Evolutionary conservation across 306 rosid genomes (phyloP).

Genomic region (Dryas alaskensis): DNA sequence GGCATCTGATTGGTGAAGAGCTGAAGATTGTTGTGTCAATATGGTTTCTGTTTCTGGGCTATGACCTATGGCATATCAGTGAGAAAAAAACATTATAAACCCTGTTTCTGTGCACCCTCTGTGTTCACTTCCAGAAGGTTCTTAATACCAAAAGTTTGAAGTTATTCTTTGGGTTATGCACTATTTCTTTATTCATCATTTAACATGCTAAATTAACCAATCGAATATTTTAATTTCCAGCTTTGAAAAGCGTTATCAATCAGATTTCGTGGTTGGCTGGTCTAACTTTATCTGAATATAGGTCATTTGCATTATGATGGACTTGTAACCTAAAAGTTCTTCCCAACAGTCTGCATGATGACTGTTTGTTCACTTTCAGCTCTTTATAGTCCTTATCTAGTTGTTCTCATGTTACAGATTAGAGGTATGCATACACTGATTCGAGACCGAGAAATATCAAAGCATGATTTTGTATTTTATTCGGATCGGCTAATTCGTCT

Average conservation of each 20-base stretch:
- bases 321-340: constrained; percentile 7
- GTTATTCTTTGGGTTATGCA: too few species aligned
- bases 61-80: neutral
- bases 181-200: too few species aligned
- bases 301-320: constrained; percentile 7
- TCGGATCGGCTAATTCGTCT: constrained; percentile 93
- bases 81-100: neutral
- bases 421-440: constrained; percentile 98
- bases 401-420: constrained; percentile 57
- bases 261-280: constrained; percentile 8
- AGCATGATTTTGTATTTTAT: constrained; percentile 92
- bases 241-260: neutral
- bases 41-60: too few species aligned
- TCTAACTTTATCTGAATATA: neutral
- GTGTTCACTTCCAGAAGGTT: neutral
- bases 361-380: constrained; percentile 15
- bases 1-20: too few species aligned
- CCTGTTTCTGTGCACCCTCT: neutral
- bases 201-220: neutral
- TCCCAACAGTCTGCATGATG: constrained; percentile 9
- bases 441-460: constrained; percentile 84
- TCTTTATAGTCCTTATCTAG: constrained; percentile 24
- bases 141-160: too few species aligned
- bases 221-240: neutral
- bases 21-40: too few species aligned